phyloP scores from a whole-genome alignment of 257 asterid species.

The Solanum chaucha region DNA sequence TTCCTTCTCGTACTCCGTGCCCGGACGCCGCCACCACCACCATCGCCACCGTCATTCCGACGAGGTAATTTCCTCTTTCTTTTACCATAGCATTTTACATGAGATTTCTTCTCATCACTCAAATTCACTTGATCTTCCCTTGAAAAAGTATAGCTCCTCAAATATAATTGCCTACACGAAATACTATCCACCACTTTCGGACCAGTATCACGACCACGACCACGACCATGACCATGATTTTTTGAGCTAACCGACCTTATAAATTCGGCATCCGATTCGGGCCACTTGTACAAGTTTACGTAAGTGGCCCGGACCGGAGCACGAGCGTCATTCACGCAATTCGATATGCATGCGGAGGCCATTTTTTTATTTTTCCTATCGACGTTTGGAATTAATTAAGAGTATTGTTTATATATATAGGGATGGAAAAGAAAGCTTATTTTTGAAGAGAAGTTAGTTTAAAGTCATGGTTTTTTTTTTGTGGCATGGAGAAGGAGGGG shows the following conservation, averaged over 20 bases:
- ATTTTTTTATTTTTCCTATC: not conserved
- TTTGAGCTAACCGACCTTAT: constrained; percentile 45
- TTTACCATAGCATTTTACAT: constrained; percentile 28
- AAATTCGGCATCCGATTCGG: constrained; percentile 79
- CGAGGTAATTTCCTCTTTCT: not conserved
- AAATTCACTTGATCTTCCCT: constrained; percentile 40
- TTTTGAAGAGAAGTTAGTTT: not conserved
- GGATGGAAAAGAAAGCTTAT: not conserved
- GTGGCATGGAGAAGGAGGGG: not conserved
- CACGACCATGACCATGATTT: not conserved
- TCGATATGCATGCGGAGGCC: constrained; percentile 45
- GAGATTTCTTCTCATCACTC: constrained; percentile 7
- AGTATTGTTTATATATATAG: not conserved
- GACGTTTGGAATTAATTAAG: not conserved
- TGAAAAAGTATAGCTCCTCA: constrained; percentile 85
- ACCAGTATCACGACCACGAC: not conserved
- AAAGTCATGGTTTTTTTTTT: not conserved
- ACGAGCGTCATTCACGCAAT: constrained; percentile 33
- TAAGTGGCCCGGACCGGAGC: constrained; percentile 58
- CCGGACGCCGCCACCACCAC: no score
- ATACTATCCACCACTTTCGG: constrained; percentile 70
- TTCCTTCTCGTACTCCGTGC: constrained; percentile 15
- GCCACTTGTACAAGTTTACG: constrained; percentile 75
- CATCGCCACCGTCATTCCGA: not conserved
- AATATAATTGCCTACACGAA: constrained; percentile 71